phyloP scores from a whole-genome alignment of 1,284 basidiomycete species.

The Calocybe gambosa region DNA sequence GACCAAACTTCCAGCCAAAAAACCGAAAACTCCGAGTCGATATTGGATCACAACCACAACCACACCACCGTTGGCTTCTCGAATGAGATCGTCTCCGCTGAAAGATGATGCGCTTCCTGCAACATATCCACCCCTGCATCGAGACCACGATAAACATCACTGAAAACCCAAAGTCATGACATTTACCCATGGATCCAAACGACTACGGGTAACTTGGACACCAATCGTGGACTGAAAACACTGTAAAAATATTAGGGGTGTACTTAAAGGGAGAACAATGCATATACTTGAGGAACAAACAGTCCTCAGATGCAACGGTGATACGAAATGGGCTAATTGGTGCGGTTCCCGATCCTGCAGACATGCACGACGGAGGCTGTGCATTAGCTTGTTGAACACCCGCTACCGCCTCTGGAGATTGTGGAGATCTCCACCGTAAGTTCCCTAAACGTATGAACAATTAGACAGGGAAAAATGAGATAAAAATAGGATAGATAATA shows the following conservation, averaged over 20 bases:
- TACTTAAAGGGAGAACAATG: background rate
- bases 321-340: slow-evolving; percentile 20
- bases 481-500: background rate
- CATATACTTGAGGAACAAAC: slow-evolving; percentile 35
- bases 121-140: slow-evolving; percentile 24
- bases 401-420: slow-evolving; percentile 20
- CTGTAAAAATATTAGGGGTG: slow-evolving; percentile 14
- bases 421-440: slow-evolving; percentile 30
- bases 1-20: slow-evolving; percentile 28
- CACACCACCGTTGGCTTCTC: slow-evolving; percentile 23
- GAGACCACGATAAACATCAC: background rate
- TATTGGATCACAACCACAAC: slow-evolving; percentile 36
- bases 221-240: slow-evolving; percentile 22
- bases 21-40: slow-evolving; percentile 38
- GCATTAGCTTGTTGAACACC: slow-evolving; percentile 29
- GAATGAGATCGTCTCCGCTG: slow-evolving; percentile 24
- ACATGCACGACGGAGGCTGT: slow-evolving; percentile 25
- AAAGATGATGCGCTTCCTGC: slow-evolving; percentile 19
- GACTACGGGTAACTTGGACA: slow-evolving; percentile 28
- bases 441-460: slow-evolving; percentile 9
- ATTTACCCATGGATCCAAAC: slow-evolving; percentile 38
- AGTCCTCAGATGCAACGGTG: slow-evolving; percentile 28
- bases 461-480: background rate
- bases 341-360: slow-evolving; percentile 17
- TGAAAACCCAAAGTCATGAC: background rate